A percentile compares a stretch with the other conserved stretches of the same genome.
phyloP scores from a whole-genome alignment of 768 basidiomycete genomes.

The Ramaria sp. region DNA sequence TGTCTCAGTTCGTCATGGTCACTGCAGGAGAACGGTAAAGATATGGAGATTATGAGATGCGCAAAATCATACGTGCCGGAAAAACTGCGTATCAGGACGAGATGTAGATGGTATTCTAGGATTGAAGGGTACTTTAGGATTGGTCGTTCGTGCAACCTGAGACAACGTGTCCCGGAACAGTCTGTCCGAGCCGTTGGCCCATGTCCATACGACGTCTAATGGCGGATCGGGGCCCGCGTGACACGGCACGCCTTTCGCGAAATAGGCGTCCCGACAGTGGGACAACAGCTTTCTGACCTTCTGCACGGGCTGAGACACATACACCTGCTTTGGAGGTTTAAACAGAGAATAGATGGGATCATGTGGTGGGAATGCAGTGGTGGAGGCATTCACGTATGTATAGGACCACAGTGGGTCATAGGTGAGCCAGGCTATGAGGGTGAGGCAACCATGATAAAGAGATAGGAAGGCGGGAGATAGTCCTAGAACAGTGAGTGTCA shows the following conservation, averaged over 20 bases:
- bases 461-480: not conserved
- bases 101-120: not conserved
- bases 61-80: slow-evolving; percentile 1
- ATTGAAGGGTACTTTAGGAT: too few species aligned
- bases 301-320: not conserved
- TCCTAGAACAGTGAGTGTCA: too few species aligned
- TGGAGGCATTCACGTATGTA: not conserved
- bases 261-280: slow-evolving; percentile 1
- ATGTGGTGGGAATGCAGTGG: not conserved
- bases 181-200: slow-evolving; percentile 23
- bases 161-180: slow-evolving; percentile 14
- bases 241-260: not conserved
- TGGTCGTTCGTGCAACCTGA: not conserved
- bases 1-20: slow-evolving; percentile 29
- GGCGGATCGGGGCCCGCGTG: slow-evolving; percentile 2
- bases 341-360: slow-evolving; percentile 3
- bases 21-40: slow-evolving; percentile 10
- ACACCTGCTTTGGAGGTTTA: not conserved
- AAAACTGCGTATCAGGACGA: not conserved
- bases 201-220: slow-evolving; percentile 22
- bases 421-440: not conserved
- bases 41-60: not conserved
- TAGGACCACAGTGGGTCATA: not conserved
- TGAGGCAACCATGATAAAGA: not conserved
- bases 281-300: not conserved